Conservation (phyloP, 192 early-diverging fungal species). For the Entomortierella chlamydospora region DNA sequence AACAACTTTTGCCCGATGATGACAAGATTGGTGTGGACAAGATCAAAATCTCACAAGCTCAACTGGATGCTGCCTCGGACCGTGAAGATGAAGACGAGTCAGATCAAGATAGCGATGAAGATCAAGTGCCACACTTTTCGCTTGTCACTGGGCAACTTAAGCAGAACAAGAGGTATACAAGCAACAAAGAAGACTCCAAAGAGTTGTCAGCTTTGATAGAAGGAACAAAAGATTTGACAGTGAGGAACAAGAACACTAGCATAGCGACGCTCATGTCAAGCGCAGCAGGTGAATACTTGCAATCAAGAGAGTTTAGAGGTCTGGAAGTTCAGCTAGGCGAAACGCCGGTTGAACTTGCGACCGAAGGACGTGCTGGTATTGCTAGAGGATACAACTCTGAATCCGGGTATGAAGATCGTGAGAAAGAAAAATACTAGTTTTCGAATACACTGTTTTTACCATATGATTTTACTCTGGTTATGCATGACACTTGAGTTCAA, state of each 20-base stretch:
- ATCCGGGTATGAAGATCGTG: slow-evolving; percentile 32
- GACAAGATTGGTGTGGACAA: slow-evolving; percentile 54
- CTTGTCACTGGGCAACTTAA: slow-evolving; percentile 87
- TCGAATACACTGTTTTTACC: too few species aligned
- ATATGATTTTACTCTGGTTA: too few species aligned
- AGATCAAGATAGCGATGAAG: slow-evolving; percentile 54
- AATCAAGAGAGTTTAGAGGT: slow-evolving; percentile 83
- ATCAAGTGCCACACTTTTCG: slow-evolving; percentile 90
- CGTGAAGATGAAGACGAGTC: slow-evolving; percentile 23
- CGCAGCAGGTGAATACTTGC: slow-evolving; percentile 76
- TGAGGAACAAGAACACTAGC: slow-evolving; percentile 66
- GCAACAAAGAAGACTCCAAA: slow-evolving; percentile 46
- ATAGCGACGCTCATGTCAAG: slow-evolving; percentile 68
- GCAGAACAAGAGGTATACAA: slow-evolving; percentile 61
- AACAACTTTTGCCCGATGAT: slow-evolving; percentile 63
- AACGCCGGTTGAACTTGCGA: slow-evolving; percentile 65
- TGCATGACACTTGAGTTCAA: too few species aligned
- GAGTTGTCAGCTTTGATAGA: slow-evolving; percentile 31
- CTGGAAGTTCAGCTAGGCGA: slow-evolving; percentile 80
- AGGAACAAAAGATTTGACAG: slow-evolving; percentile 59
- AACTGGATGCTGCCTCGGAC: slow-evolving; percentile 52
- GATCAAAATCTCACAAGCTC: slow-evolving; percentile 38
- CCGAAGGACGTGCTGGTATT: slow-evolving; percentile 89
- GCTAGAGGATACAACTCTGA: slow-evolving; percentile 77
- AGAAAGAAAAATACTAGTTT: slow-evolving; percentile 38